Percentiles rank a stretch among this genome's conserved stretches.
These are phyloP conservation scores for Emergomyces orientalis DNA, from an alignment of 2,329 filamentous ascomycete species.

Conservation along the genomic window DNA sequence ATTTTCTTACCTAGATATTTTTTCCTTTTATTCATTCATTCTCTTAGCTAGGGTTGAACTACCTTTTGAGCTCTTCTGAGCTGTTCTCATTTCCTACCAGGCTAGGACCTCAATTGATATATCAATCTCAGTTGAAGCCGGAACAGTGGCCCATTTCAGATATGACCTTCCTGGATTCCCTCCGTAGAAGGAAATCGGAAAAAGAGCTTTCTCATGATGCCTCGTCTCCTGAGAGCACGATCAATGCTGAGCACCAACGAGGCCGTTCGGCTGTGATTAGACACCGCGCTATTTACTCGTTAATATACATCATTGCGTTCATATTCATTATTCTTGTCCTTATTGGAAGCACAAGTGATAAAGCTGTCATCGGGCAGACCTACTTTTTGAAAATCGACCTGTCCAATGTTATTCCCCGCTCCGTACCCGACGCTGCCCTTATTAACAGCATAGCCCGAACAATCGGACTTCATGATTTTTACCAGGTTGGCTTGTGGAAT, in stretches of 20 bases:
- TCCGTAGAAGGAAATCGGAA: neutral
- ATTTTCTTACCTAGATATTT: neutral
- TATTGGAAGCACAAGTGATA: constrained; percentile 62
- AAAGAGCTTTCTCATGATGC: neutral
- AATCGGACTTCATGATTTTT: constrained; percentile 86
- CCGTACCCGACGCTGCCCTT: constrained; percentile 60
- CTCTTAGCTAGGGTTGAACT: neutral
- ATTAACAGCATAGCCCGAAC: constrained; percentile 83
- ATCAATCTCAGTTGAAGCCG: neutral
- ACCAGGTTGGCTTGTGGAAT: constrained; percentile 83
- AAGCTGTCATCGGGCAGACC: constrained; percentile 54
- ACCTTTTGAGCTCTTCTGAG: neutral
- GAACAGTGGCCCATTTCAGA: neutral
- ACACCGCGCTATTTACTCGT: constrained; percentile 55
- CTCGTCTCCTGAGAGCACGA: neutral
- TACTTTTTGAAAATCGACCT: constrained; percentile 83
- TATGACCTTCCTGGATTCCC: neutral
- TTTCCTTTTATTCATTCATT: neutral
- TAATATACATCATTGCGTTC: constrained; percentile 63
- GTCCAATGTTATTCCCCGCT: constrained; percentile 66
- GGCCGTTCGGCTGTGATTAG: constrained; percentile 16
- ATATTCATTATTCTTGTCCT: constrained; percentile 74
- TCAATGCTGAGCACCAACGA: neutral
- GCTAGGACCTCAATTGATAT: neutral
- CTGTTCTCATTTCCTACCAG: neutral